phyloP scores from a whole-genome alignment of 768 basidiomycete species.

The Hemileccinum rubropunctum region DNA sequence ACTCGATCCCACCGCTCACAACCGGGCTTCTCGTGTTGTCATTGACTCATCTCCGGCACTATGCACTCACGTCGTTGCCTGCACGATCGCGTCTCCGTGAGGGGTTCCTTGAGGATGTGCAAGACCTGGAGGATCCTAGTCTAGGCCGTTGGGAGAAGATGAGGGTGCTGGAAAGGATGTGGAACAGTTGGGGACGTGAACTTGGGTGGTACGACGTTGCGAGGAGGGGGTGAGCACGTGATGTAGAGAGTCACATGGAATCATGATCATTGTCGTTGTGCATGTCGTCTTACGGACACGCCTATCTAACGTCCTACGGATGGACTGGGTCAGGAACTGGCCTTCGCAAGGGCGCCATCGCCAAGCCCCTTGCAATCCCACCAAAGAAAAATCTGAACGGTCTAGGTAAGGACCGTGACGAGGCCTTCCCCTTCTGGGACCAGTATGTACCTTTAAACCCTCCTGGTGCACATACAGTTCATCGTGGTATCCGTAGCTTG shows the following conservation, averaged over 20 bases:
- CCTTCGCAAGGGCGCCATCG: constrained; percentile 79
- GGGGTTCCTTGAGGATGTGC: constrained; percentile 83
- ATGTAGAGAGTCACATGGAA: not conserved
- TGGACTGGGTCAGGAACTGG: constrained; percentile 87
- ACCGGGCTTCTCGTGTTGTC: constrained; percentile 74
- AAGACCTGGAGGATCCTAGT: constrained; percentile 73
- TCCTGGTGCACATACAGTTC: not conserved
- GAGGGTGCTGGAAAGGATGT: constrained; percentile 79
- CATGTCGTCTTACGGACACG: constrained; percentile 44
- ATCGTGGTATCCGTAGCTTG: constrained; percentile 33
- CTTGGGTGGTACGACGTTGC: constrained; percentile 54
- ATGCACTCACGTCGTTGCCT: constrained; percentile 58
- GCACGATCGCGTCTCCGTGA: constrained; percentile 59
- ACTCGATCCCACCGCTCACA: constrained; percentile 48
- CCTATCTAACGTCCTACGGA: constrained; percentile 75
- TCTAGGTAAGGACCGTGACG: constrained; percentile 90
- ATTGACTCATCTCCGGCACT: constrained; percentile 61
- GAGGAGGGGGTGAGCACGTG: constrained; percentile 9
- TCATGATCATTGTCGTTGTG: not conserved
- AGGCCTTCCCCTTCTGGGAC: constrained; percentile 98
- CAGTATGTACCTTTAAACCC: constrained; percentile 58
- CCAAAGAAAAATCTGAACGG: constrained; percentile 87
- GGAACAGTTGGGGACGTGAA: constrained; percentile 78
- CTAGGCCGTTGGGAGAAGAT: constrained; percentile 71
- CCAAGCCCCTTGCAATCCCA: constrained; percentile 70